Evolutionary conservation across 768 basidiomycete species (phyloP), one percentile per base, ranked within the genome.

Genomic region (Glaciozyma antarctica): DNA sequence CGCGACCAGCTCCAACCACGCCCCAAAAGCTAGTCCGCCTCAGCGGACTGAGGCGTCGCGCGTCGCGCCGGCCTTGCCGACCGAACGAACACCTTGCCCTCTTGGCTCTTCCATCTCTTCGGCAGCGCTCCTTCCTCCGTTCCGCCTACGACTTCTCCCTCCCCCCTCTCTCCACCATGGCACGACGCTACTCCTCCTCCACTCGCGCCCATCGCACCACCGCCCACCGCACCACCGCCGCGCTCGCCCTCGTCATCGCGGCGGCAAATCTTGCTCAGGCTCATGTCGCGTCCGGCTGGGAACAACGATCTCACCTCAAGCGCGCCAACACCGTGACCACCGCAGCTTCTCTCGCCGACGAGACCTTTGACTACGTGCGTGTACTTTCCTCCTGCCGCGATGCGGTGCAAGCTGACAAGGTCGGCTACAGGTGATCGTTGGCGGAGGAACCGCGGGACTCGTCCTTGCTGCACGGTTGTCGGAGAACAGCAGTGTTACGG

Each of bases 391-490:
- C 6, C 21, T 21, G 21, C 21, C 10, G 7, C 12, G 47, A 9
- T 21, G 47, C 21, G n/a, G 21, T 7, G 47, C 47, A 21, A 48
- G 47, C 47, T 48, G 19, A 48, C 19, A 21, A 21, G n/a, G 32
- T 17, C 22, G 17, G 17, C 45, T 24, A 10, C 47, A 21, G n/a
- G 47, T 52, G 24, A 52, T 52, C 16, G 51, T 52, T 26, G 51
- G 51, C 15, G 51, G 51, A n/a, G 51, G 51, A 28, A 52, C 51
- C 15, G 51, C 51, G 24, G 77, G 76, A 16, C 70, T 77, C 43
- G 75, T 73, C 13, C 62, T 77, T 28, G 77, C 77, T 21, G 72
- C 70, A 22, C 72, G 77, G 21, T 61, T 76, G 15, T 48, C 75
- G 2, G 75, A 72, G 55, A 70, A 73, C 58, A 53, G 61, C 24